phyloP scores from a whole-genome alignment of 192 early-diverging fungal genomes.

The Backusella circina region DNA sequence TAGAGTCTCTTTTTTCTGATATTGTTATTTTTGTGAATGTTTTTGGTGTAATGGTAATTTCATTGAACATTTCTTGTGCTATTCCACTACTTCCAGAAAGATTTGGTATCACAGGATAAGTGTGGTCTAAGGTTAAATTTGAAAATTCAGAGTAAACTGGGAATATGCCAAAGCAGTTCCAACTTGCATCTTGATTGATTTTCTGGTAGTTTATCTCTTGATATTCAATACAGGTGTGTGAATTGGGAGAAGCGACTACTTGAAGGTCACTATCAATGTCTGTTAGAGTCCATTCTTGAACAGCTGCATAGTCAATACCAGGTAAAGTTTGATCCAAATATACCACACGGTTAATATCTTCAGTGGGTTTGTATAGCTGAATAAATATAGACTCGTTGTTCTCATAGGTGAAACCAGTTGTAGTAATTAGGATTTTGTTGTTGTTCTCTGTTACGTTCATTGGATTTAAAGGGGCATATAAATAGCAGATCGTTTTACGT shows the following conservation, averaged over 20 bases:
- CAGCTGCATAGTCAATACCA: not conserved
- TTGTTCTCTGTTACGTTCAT: not conserved
- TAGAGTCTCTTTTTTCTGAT: not conserved
- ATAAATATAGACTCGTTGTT: not conserved
- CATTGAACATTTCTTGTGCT: not conserved
- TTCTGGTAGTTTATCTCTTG: not conserved
- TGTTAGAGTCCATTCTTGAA: not conserved
- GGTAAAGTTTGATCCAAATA: not conserved
- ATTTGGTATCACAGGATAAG: not conserved
- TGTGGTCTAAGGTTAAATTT: not conserved
- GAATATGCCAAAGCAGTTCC: not conserved
- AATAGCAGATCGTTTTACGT: not conserved
- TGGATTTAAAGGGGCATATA: not conserved
- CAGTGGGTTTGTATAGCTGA: not conserved
- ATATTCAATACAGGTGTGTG: not conserved
- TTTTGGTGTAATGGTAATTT: not conserved
- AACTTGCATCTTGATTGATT: not conserved
- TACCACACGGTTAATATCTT: not conserved
- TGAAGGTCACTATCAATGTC: not conserved
- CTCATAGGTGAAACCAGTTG: not conserved
- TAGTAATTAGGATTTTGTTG: not conserved
- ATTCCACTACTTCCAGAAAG: no score
- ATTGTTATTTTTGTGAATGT: not conserved
- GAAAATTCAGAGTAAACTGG: not conserved
- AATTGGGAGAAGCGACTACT: not conserved